Evolutionary conservation across 148 eudicot species (phyloP).

Genomic region (Rhododendron griersonianum): DNA sequence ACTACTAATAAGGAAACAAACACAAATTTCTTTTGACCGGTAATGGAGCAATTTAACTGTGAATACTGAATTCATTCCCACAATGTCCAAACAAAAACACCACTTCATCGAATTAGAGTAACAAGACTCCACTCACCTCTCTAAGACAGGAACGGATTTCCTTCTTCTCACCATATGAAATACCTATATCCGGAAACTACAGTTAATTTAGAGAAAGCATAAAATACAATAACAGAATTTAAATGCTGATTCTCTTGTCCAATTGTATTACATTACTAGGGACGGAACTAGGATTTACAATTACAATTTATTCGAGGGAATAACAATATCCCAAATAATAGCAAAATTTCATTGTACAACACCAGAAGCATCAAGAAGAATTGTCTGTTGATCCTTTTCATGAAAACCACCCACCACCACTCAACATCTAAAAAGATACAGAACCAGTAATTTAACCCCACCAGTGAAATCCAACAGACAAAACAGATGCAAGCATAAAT

Average conservation of each 20-base stretch:
- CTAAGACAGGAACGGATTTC: conserved; percentile 73
- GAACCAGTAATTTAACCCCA: not conserved
- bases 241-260: not conserved
- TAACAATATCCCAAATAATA: not conserved
- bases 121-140: conserved; percentile 38
- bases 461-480: not conserved
- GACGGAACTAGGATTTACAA: no score
- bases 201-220: not conserved
- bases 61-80: not conserved
- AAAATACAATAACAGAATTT: not conserved
- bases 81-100: not conserved
- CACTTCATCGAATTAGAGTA: not conserved
- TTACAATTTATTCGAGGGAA: not conserved
- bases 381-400: not conserved
- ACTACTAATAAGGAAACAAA: not conserved
- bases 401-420: not conserved
- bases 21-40: not conserved
- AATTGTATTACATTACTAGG: not conserved
- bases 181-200: conserved; percentile 34
- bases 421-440: not conserved
- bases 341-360: not conserved
- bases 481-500: not conserved
- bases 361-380: not conserved
- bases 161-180: conserved; percentile 78
- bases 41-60: not conserved